Base-by-base conservation (phyloP, 345 rosid species). In the Adansonia digitata region DNA sequence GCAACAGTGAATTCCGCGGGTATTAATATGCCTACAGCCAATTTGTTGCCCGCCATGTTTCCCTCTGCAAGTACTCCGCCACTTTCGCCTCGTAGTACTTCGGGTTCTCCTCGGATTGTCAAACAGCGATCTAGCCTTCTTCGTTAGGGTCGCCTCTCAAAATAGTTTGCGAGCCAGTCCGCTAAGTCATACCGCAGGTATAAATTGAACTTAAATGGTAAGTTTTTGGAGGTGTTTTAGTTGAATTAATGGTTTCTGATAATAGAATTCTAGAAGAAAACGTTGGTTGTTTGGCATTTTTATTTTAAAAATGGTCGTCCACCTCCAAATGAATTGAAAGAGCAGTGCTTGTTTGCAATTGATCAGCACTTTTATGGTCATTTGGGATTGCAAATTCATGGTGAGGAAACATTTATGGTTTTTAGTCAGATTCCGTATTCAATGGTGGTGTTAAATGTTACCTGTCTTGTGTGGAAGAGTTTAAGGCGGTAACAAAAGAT, bases 121-220 rank as follows among this genome's bases (percentile, higher is more conserved):
- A 89, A 87, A 81, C 94, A 82, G 68, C 90, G 91, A 79, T 80
- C 73, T 40, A 90, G 92, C 93, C 88, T 72, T 88, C 90, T 63
- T 84, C 89, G 79, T 83, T 91, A 59, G 92, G 91, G 61, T 91
- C 97, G 84, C 96, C 96, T 49, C 72, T 90, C 60, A 89, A 87
- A 86, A 80, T 91, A 37, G 80, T 86, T 48, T 84, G 77, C 4
- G 91, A 90, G 75, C 92, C 96, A 35, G 83, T 86, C 22, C 91
- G 82, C 59, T 90, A 85, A 84, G 79, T 85, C 81, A 92, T 94
- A 73, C 98, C 98, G 48, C 97, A 93, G 99, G 98, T 95, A 80
- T 70, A 79, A n/a, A n/a, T n/a, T n/a, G n/a, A n/a, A 24, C 59
- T 72, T 81, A 24, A 31, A 37, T 37, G 43, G 40, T 68, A 34